Evolutionary conservation across 2,329 filamentous ascomycete genomes (phyloP).

Genomic region (Chaetomiaceae sp.): DNA sequence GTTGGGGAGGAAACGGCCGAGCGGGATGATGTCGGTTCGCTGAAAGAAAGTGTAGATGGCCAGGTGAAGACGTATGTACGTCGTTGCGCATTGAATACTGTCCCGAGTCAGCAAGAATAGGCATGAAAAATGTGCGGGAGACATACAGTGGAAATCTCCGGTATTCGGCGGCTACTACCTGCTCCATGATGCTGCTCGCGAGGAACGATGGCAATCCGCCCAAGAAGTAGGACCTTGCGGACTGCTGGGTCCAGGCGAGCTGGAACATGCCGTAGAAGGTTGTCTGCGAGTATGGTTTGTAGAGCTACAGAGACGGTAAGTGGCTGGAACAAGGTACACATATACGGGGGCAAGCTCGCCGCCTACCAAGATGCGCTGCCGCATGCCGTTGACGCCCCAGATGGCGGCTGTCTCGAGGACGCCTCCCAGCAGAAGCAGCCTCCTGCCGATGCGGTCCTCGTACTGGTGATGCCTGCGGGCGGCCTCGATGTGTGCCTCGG

Average conservation of each 20-base stretch:
- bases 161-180: slow-evolving; percentile 16
- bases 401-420: slow-evolving; percentile 39
- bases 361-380: slow-evolving; percentile 50
- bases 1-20: slow-evolving; percentile 39
- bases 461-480: slow-evolving; percentile 42
- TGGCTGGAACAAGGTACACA: no score
- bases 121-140: not conserved
- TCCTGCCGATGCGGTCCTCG: slow-evolving; percentile 43
- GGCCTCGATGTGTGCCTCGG: slow-evolving; percentile 36
- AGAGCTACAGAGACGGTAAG: slow-evolving; percentile 39
- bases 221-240: slow-evolving; percentile 32
- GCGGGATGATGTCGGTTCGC: slow-evolving; percentile 43
- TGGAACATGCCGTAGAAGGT: slow-evolving; percentile 43
- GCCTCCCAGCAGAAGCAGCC: slow-evolving; percentile 33
- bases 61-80: slow-evolving; percentile 44
- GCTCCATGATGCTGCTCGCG: slow-evolving; percentile 31
- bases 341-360: slow-evolving; percentile 10
- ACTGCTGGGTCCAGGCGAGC: slow-evolving; percentile 32
- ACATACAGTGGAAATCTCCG: slow-evolving; percentile 11
- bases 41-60: slow-evolving; percentile 51
- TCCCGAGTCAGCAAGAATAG: not conserved
- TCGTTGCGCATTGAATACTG: slow-evolving; percentile 18
- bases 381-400: slow-evolving; percentile 50
- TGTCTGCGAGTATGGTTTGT: slow-evolving; percentile 44
- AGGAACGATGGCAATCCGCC: slow-evolving; percentile 39